These are phyloP conservation scores for Eugenia klotzschiana DNA, from an alignment of 441 rosid species.

Conservation along the genomic window DNA sequence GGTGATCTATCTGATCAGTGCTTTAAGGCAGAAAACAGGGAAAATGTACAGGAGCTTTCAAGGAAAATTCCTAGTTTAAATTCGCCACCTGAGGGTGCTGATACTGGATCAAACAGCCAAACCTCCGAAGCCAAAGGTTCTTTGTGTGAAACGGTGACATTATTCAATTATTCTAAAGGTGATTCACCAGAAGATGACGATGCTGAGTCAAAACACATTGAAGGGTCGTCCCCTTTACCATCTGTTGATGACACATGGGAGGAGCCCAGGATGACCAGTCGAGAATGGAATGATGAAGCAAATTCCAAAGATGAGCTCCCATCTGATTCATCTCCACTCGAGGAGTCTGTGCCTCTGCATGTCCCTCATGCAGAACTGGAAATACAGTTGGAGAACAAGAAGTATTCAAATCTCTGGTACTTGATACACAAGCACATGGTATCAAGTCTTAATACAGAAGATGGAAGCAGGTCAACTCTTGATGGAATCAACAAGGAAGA, in stretches of 20 bases:
- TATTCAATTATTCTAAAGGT: background rate
- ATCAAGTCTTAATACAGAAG: constrained; percentile 25
- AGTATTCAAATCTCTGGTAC: constrained; percentile 53
- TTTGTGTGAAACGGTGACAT: background rate
- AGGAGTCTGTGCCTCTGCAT: background rate
- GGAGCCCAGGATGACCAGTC: background rate
- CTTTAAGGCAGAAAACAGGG: background rate
- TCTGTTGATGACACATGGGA: background rate
- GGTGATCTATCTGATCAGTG: background rate
- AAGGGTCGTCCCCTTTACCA: background rate
- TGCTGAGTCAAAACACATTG: background rate
- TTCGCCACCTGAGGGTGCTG: constrained; percentile 1
- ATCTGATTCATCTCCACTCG: background rate
- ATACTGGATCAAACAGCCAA: constrained; percentile 1
- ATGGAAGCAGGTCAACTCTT: constrained; percentile 15
- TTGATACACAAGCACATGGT: constrained; percentile 75
- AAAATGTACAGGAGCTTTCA: background rate
- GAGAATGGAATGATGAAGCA: background rate
- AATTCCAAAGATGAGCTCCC: background rate
- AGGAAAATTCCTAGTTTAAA: background rate
- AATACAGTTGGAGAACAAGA: constrained; percentile 28
- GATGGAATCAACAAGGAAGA: constrained; percentile 11
- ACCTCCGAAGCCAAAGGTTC: background rate
- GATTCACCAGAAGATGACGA: background rate
- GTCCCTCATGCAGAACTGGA: background rate